Conservation (phyloP, 805 yeast species). For the Wickerhamia fluorescens region DNA sequence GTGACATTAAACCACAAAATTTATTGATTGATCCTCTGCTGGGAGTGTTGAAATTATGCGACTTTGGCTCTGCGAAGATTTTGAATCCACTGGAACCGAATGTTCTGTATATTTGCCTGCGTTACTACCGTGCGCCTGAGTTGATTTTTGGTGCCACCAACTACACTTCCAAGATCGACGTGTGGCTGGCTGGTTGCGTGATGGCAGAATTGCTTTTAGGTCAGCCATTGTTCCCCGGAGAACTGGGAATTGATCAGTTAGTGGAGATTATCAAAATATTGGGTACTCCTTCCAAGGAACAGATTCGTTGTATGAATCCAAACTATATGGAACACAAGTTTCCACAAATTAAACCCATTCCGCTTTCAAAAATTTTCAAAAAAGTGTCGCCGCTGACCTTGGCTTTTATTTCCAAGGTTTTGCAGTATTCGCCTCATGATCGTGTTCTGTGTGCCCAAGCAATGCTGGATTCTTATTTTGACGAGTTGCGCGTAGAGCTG, state of each 20-base stretch:
- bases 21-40: constrained; percentile 77
- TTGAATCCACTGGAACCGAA: constrained; percentile 87
- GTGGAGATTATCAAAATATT: constrained; percentile 93
- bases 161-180: constrained; percentile 92
- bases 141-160: constrained; percentile 94
- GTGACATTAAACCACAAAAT: constrained; percentile 90
- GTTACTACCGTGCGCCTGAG: constrained; percentile 97
- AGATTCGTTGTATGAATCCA: constrained; percentile 91
- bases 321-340: constrained; percentile 96
- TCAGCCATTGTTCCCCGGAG: constrained; percentile 97
- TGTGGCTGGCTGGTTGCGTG: constrained; percentile 98
- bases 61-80: constrained; percentile 92
- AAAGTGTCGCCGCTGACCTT: constrained; percentile 47
- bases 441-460: constrained; percentile 55
- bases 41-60: constrained; percentile 86
- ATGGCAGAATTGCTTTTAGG: constrained; percentile 95
- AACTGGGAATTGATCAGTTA: constrained; percentile 93
- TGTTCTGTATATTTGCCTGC: constrained; percentile 91
- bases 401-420: constrained; percentile 46
- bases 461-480: constrained; percentile 47
- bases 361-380: constrained; percentile 60
- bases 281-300: constrained; percentile 92
- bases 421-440: constrained; percentile 63
- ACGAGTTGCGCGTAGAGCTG: constrained; percentile 37
- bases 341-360: constrained; percentile 80